phyloP scores from a whole-genome alignment of 345 rosid species.

The Citrus hindsii region DNA sequence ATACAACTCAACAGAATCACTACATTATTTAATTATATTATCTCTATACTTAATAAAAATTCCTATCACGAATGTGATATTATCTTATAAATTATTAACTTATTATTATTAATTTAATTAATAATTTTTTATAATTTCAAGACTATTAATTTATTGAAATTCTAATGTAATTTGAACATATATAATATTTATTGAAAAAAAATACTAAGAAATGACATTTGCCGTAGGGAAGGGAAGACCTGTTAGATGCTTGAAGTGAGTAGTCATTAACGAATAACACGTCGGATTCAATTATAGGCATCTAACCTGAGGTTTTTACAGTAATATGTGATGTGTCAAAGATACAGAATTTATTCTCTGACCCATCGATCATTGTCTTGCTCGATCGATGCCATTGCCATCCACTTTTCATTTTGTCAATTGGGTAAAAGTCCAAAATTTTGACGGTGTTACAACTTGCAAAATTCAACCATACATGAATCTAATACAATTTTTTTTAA shows the following conservation, averaged over 20 bases:
- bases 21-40: too few species aligned
- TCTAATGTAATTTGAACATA: too few species aligned
- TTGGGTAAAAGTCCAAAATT: not conserved
- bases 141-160: too few species aligned
- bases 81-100: too few species aligned
- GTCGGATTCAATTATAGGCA: not conserved
- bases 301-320: not conserved
- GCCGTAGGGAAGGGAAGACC: not conserved
- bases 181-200: too few species aligned
- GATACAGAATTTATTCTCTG: not conserved
- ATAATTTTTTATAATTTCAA: too few species aligned
- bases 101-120: too few species aligned
- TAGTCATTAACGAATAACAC: not conserved
- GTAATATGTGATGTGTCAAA: not conserved
- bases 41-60: too few species aligned
- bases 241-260: not conserved
- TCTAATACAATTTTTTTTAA: not conserved
- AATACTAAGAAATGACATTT: not conserved
- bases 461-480: not conserved
- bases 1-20: too few species aligned
- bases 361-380: not conserved
- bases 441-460: not conserved
- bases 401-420: not conserved
- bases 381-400: not conserved
- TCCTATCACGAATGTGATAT: too few species aligned